Conservation (phyloP, 2,329 filamentous ascomycete genomes). For the Fusarium veterinarium region DNA sequence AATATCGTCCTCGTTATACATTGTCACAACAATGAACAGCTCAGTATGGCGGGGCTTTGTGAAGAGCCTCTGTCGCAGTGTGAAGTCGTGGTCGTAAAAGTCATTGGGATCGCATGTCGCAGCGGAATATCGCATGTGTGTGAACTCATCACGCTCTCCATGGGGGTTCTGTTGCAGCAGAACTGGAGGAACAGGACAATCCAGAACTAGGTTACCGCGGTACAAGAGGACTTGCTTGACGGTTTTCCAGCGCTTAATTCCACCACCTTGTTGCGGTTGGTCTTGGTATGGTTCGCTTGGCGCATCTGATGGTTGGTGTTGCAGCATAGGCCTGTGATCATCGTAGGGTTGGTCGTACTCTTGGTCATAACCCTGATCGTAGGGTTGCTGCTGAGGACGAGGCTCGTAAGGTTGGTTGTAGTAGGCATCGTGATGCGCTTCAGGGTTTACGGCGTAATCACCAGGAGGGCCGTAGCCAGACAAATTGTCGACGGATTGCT, state of each 20-base stretch:
- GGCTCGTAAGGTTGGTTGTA: slow-evolving; percentile 30
- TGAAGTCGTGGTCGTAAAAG: slow-evolving; percentile 91
- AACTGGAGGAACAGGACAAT: slow-evolving; percentile 92
- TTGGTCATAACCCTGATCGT: slow-evolving; percentile 75
- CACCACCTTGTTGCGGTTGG: slow-evolving; percentile 54
- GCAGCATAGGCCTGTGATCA: slow-evolving; percentile 81
- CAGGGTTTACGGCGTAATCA: slow-evolving; percentile 82
- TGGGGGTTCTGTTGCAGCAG: slow-evolving; percentile 90
- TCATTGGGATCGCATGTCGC: slow-evolving; percentile 93
- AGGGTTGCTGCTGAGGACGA: slow-evolving; percentile 62
- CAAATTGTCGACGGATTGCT: slow-evolving; percentile 67
- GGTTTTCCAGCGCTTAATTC: slow-evolving; percentile 92
- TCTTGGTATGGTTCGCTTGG: slow-evolving; percentile 59
- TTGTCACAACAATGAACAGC: slow-evolving; percentile 95
- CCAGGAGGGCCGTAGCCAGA: slow-evolving; percentile 59
- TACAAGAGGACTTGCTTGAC: slow-evolving; percentile 99
- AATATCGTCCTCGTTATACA: slow-evolving; percentile 99
- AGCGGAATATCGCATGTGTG: slow-evolving; percentile 92
- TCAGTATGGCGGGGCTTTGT: slow-evolving; percentile 93
- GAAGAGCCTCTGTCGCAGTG: slow-evolving; percentile 89
- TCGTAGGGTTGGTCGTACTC: slow-evolving; percentile 77
- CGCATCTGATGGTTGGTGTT: slow-evolving; percentile 64
- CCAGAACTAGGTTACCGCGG: slow-evolving; percentile 94
- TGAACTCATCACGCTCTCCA: slow-evolving; percentile 91
- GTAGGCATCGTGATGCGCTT: slow-evolving; percentile 67